Conservation (phyloP, 164 flowering plant genomes). For the Macadamia integrifolia region DNA sequence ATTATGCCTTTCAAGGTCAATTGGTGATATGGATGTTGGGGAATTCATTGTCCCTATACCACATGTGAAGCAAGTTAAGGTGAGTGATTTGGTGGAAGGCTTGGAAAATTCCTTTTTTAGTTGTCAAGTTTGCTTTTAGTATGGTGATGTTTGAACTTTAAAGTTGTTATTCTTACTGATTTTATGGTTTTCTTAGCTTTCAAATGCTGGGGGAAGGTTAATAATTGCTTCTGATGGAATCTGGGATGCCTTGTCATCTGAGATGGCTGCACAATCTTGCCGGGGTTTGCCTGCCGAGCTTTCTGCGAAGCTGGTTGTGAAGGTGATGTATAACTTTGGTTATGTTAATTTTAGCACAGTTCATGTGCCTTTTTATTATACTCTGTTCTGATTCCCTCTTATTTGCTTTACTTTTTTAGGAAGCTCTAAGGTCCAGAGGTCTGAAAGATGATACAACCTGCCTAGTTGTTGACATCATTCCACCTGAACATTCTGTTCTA, state of each 20-base stretch:
- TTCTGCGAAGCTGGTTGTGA: conserved; percentile 60
- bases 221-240: conserved; percentile 75
- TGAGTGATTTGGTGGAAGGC: conserved; percentile 12
- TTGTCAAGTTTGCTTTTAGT: neutral
- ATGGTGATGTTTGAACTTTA: too few relatives aligned
- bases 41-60: conserved; percentile 71
- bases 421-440: conserved; percentile 63
- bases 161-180: too few relatives aligned
- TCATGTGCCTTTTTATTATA: neutral
- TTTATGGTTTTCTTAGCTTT: conserved; percentile 32
- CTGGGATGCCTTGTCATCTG: conserved; percentile 68
- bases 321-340: conserved; percentile 25
- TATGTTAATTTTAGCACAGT: neutral
- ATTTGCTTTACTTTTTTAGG: conserved; percentile 22
- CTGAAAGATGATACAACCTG: conserved; percentile 78
- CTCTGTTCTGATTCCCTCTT: neutral
- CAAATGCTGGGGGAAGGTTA: conserved; percentile 62
- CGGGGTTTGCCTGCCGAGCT: conserved; percentile 63
- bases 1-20: conserved; percentile 66
- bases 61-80: conserved; percentile 75
- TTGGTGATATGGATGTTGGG: conserved; percentile 72
- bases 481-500: conserved; percentile 39
- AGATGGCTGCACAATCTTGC: conserved; percentile 55
- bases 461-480: conserved; percentile 62
- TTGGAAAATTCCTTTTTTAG: neutral